Conservation (phyloP, 257 asterid species). For the Solanum chiquidenum region DNA sequence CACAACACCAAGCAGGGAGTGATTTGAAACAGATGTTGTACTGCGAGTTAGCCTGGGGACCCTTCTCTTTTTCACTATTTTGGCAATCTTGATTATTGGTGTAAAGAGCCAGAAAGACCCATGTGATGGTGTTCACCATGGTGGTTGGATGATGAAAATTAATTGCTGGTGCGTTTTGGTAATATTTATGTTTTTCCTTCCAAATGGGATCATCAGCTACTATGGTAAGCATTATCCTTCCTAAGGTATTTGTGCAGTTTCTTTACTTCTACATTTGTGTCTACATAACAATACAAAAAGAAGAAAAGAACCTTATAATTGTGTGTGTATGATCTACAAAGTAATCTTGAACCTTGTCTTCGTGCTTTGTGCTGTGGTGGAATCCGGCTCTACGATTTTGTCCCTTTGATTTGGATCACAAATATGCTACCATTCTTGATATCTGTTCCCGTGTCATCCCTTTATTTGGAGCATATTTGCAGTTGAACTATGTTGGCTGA, state of each 20-base stretch:
- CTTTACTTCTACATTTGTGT: neutral
- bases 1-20: conserved; percentile 81
- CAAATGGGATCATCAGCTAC: conserved; percentile 74
- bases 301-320: neutral
- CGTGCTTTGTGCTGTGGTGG: neutral
- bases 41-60: conserved; percentile 89
- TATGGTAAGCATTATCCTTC: conserved; percentile 33
- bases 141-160: conserved; percentile 87
- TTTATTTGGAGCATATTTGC: neutral
- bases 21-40: conserved; percentile 95
- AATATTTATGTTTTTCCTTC: conserved; percentile 77
- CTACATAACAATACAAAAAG: neutral
- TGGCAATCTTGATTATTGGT: conserved; percentile 72
- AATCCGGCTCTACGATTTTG: neutral
- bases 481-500: neutral
- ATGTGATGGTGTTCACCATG: conserved; percentile 77
- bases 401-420: neutral
- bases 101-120: conserved; percentile 86
- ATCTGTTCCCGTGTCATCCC: neutral
- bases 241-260: neutral
- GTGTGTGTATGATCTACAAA: neutral
- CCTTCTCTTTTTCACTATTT: conserved; percentile 74
- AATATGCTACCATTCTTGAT: neutral
- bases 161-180: conserved; percentile 76
- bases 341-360: neutral